Base-by-base conservation (phyloP, 257 asterid genomes). In the Solanum piurae region DNA sequence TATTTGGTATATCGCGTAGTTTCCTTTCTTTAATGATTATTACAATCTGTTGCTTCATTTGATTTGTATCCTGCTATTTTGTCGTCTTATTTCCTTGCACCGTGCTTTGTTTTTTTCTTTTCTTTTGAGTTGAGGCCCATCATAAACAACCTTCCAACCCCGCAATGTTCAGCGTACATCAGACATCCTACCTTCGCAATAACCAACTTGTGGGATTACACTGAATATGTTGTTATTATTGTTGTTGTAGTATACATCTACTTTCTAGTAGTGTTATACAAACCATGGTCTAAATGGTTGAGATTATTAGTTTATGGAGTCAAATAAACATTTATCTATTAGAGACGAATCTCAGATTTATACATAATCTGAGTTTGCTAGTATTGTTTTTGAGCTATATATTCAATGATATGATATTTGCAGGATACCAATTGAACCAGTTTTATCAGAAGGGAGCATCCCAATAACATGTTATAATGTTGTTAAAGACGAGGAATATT, bases 401-500 rank as follows among this genome's bases (percentile, higher is more conserved):
- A 14, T 58, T 62, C 27, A 25, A 66, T 37, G 38, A 1, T 74
- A 5, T 42, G 58, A 12, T 44, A 40, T 23, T 10, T 44, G 36
- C 90, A 93, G 96, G 83, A 91, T 94, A 49, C 90, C 94, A 20
- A 80, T 94, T 7, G 94, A 90, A 74, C 87, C 92, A 42, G 82
- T 92, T 74, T 89, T 92, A 34, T 34, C 58, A 4, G 92, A 91
- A 89, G 94, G 94, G 71, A 89, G 86, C 89, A 69, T 91, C 25
- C 93, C 93, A 21, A 86, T 89, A 14, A 89, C 87, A 11, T 66
- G 91, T 4, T 94, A 92, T 90, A 90, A 88, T 55, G 93, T 94
- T 38, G 94, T 94, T 40, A 93, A 94, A 90, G 93, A 90, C 27
- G 94, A 91, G 34, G 90, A 93, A 31, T 92, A 90, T 60, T 46